Conservation (phyloP, 2,329 filamentous ascomycete species). For the Fusarium setosum region DNA sequence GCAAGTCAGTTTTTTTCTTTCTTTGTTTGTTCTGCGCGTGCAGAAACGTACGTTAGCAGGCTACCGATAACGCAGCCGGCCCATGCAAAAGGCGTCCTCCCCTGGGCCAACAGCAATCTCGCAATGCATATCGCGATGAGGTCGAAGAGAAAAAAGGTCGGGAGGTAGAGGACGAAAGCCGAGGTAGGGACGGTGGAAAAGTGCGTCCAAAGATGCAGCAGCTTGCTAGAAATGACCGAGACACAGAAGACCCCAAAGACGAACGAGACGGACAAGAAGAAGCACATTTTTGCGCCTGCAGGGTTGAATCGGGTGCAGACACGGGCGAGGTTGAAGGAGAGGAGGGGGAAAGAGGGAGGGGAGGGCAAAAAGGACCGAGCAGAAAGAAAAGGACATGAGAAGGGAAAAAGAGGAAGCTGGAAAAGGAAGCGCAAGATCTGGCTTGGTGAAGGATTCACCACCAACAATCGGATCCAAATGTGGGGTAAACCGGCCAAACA, state of each 20-base stretch:
- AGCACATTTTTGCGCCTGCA: constrained; percentile 32
- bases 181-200: constrained; percentile 40
- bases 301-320: constrained; percentile 27
- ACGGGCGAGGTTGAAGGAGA: constrained; percentile 5
- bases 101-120: constrained; percentile 41
- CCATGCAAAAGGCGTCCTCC: constrained; percentile 33
- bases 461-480: constrained; percentile 22
- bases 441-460: constrained; percentile 3
- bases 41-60: constrained; percentile 42
- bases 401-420: constrained; percentile 6
- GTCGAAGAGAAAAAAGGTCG: constrained; percentile 46
- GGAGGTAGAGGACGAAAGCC: constrained; percentile 46
- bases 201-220: constrained; percentile 43
- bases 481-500: constrained; percentile 37
- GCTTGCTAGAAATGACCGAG: constrained; percentile 43
- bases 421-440: constrained; percentile 11
- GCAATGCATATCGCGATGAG: constrained; percentile 38
- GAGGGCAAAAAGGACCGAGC: background rate
- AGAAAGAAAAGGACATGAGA: constrained; percentile 9
- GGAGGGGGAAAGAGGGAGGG: constrained; percentile 6
- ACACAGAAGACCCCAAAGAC: constrained; percentile 45
- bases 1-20: constrained; percentile 14
- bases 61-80: constrained; percentile 33
- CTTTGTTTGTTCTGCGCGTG: too few relatives aligned
- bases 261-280: constrained; percentile 40